A percentile compares a stretch with the other conserved stretches of the same genome.
These are phyloP conservation scores for Firmiana major DNA, from an alignment of 345 rosid genomes.

Conservation along the genomic window DNA sequence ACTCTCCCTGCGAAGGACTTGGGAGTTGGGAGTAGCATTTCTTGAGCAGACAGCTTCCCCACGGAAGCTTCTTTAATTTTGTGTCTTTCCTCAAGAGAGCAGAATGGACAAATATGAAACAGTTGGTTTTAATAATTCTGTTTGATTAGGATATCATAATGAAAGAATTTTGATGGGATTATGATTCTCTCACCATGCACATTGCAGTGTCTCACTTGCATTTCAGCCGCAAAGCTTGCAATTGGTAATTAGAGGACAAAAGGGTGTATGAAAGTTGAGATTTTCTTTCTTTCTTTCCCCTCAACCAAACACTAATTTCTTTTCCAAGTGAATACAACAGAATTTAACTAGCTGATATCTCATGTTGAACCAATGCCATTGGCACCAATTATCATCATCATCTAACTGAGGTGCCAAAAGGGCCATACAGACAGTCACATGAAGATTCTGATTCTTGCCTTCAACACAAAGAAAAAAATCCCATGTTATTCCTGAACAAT, in stretches of 20 bases:
- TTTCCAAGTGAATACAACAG: not conserved
- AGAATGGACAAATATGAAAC: slow-evolving; percentile 14
- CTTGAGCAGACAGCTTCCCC: slow-evolving; percentile 13
- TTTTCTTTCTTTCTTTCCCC: not conserved
- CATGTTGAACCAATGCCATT: not conserved
- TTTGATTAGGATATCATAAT: slow-evolving; percentile 10
- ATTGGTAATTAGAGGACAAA: not conserved
- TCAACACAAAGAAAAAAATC: not conserved
- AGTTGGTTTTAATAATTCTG: slow-evolving; percentile 13
- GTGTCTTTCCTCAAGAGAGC: slow-evolving; percentile 14
- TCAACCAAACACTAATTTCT: not conserved
- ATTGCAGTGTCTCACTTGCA: not conserved
- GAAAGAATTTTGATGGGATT: slow-evolving; percentile 3
- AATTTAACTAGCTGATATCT: not conserved
- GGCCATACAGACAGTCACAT: not conserved
- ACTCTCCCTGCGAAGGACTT: not conserved
- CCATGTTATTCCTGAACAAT: not conserved
- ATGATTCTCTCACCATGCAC: slow-evolving; percentile 16
- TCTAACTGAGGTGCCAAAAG: not conserved
- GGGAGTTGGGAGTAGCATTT: not conserved
- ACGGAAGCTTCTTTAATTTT: slow-evolving; percentile 13
- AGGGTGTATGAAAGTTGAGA: not conserved
- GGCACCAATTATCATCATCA: not conserved
- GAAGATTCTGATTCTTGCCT: not conserved
- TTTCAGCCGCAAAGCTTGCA: not conserved